These are phyloP conservation scores for Exutisphaerella laricina DNA, from an alignment of 2,329 filamentous ascomycete species.

Conservation along the genomic window DNA sequence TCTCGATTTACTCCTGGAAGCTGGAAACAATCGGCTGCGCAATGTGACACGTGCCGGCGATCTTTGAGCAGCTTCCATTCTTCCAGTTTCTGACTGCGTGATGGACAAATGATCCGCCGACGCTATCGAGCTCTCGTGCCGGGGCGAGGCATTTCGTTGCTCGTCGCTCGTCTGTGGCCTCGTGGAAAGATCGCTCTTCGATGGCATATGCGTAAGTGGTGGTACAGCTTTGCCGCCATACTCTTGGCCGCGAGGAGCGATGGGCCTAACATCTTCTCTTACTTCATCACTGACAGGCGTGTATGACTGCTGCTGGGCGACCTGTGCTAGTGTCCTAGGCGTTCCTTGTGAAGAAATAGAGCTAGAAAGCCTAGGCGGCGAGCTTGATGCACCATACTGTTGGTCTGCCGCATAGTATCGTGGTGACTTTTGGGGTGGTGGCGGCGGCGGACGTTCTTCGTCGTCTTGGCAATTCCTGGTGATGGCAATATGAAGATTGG, in stretches of 20 bases:
- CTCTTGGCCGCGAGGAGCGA: slow-evolving; percentile 2
- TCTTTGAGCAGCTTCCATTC: neutral
- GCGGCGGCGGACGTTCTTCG: slow-evolving; percentile 13
- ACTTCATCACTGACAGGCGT: slow-evolving; percentile 4
- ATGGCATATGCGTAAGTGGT: neutral
- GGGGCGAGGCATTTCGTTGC: neutral
- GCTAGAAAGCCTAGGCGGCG: neutral
- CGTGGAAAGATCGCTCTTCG: neutral
- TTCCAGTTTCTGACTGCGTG: neutral
- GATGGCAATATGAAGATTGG: slow-evolving; percentile 20
- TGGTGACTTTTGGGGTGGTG: slow-evolving; percentile 22
- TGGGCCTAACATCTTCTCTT: slow-evolving; percentile 8
- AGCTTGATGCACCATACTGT: neutral
- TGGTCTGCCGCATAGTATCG: slow-evolving; percentile 6
- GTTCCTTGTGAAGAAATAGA: neutral
- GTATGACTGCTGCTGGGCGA: slow-evolving; percentile 11
- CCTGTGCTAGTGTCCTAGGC: slow-evolving; percentile 5
- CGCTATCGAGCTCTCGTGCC: neutral
- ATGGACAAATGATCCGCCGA: neutral
- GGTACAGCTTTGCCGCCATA: slow-evolving; percentile 1
- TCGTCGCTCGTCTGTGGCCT: slow-evolving; percentile 1
- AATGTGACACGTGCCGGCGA: neutral
- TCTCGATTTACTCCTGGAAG: neutral
- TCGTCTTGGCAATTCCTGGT: slow-evolving; percentile 7
- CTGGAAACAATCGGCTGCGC: neutral